These are phyloP conservation scores for Mucor racemosus DNA, from an alignment of 371 early-diverging fungal species.

Conservation along the genomic window DNA sequence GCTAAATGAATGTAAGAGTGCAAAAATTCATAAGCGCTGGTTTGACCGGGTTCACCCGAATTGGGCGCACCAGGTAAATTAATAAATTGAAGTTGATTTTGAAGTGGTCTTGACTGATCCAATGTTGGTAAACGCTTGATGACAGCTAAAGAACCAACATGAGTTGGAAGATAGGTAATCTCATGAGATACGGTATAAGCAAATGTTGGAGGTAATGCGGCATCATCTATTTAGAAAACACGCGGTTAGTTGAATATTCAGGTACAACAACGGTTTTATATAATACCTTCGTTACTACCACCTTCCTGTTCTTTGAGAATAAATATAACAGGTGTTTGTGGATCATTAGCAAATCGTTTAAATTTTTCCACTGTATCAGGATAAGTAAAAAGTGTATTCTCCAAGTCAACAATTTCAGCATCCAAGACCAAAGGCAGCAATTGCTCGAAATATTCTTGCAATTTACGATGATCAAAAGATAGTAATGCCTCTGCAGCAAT, in stretches of 20 bases:
- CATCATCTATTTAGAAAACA: slow-evolving; percentile 37
- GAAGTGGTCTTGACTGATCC: slow-evolving; percentile 77
- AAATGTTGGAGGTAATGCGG: slow-evolving; percentile 41
- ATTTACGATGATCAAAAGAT: slow-evolving; percentile 60
- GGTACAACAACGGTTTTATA: background rate
- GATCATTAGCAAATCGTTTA: slow-evolving; percentile 80
- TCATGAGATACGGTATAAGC: slow-evolving; percentile 78
- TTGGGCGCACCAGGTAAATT: slow-evolving; percentile 89
- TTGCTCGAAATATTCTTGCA: slow-evolving; percentile 73
- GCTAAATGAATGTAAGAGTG: slow-evolving; percentile 94
- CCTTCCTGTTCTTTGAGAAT: slow-evolving; percentile 79
- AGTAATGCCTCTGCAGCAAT: slow-evolving; percentile 26
- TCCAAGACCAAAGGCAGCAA: slow-evolving; percentile 78
- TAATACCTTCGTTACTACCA: slow-evolving; percentile 55
- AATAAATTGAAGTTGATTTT: slow-evolving; percentile 87
- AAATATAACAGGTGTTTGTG: slow-evolving; percentile 76
- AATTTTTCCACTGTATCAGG: slow-evolving; percentile 78
- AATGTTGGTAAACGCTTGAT: slow-evolving; percentile 86
- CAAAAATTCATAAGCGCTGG: slow-evolving; percentile 89
- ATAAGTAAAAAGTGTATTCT: slow-evolving; percentile 63
- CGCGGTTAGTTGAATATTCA: background rate
- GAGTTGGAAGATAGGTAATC: slow-evolving; percentile 73
- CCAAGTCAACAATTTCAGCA: slow-evolving; percentile 65
- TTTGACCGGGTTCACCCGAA: slow-evolving; percentile 55
- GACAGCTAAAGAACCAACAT: slow-evolving; percentile 84